phyloP scores from a whole-genome alignment of 176 grass and related monocot genomes.

The Lolium rigidum region DNA sequence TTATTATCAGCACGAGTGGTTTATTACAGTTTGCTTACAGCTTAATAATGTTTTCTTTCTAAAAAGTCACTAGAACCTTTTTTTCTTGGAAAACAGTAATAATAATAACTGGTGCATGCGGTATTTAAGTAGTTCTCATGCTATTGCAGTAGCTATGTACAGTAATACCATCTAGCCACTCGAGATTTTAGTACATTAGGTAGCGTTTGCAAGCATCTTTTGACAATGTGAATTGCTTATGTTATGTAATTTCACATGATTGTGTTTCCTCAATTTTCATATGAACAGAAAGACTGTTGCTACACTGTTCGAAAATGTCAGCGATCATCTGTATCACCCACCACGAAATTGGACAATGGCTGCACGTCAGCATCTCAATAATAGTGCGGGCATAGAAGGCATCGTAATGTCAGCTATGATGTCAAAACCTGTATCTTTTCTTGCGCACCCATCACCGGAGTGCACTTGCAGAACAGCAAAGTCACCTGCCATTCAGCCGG shows the following conservation, averaged over 20 bases:
- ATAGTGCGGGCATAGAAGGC: slow-evolving; percentile 59
- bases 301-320: slow-evolving; percentile 64
- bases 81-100: background rate
- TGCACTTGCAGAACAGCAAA: slow-evolving; percentile 73
- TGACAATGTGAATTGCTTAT: slow-evolving; percentile 18
- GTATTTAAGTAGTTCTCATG: slow-evolving; percentile 21
- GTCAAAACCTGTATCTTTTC: slow-evolving; percentile 79
- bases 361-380: slow-evolving; percentile 80
- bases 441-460: slow-evolving; percentile 78
- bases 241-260: slow-evolving; percentile 27
- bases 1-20: slow-evolving; percentile 20
- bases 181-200: slow-evolving; percentile 3
- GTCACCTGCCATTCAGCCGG: slow-evolving; percentile 27
- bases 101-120: slow-evolving; percentile 1
- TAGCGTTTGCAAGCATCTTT: background rate
- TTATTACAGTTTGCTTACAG: slow-evolving; percentile 19
- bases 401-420: slow-evolving; percentile 53
- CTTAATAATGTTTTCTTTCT: background rate
- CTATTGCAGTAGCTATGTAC: slow-evolving; percentile 24
- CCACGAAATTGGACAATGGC: slow-evolving; percentile 83
- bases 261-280: background rate
- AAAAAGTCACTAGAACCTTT: slow-evolving; percentile 19
- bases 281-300: slow-evolving; percentile 79
- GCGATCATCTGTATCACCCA: slow-evolving; percentile 78
- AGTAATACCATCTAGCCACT: slow-evolving; percentile 17